Conservation (phyloP, 2,329 filamentous ascomycete species). For the Talaromyces sp. region DNA sequence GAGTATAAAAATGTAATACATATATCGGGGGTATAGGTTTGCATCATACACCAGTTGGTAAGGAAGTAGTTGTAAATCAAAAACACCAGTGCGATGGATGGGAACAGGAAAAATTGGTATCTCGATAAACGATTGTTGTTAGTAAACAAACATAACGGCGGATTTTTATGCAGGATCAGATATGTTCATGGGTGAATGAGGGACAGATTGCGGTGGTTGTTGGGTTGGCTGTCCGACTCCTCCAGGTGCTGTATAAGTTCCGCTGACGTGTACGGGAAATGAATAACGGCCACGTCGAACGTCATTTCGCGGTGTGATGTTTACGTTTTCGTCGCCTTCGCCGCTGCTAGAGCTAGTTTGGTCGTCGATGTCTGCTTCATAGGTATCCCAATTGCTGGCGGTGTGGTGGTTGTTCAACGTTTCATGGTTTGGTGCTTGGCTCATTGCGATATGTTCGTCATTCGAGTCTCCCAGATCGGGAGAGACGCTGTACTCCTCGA, state of each 20-base stretch:
- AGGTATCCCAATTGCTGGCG: constrained; percentile 25
- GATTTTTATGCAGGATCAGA: neutral
- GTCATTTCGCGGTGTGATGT: constrained; percentile 26
- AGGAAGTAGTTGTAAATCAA: neutral
- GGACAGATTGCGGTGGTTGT: neutral
- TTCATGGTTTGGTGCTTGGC: constrained; percentile 13
- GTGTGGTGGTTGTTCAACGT: constrained; percentile 13
- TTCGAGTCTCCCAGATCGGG: constrained; percentile 4
- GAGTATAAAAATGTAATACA: constrained; percentile 5
- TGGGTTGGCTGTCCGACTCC: constrained; percentile 19
- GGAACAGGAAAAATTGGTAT: neutral
- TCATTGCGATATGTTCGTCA: constrained; percentile 5
- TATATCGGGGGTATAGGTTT: constrained; percentile 15
- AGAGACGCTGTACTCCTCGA: constrained; percentile 14
- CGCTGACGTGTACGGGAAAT: constrained; percentile 32
- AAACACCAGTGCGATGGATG: constrained; percentile 4
- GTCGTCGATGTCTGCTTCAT: constrained; percentile 25
- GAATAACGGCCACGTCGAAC: constrained; percentile 25
- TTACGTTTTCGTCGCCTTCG: constrained; percentile 25
- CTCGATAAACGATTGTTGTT: neutral
- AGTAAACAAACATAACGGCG: neutral
- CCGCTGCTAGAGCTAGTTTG: constrained; percentile 19
- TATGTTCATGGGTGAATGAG: constrained; percentile 10
- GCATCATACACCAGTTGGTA: neutral
- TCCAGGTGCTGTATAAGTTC: constrained; percentile 26